These are phyloP conservation scores for Claviceps spartinae DNA, from an alignment of 2,329 filamentous ascomycete genomes.

Conservation along the genomic window DNA sequence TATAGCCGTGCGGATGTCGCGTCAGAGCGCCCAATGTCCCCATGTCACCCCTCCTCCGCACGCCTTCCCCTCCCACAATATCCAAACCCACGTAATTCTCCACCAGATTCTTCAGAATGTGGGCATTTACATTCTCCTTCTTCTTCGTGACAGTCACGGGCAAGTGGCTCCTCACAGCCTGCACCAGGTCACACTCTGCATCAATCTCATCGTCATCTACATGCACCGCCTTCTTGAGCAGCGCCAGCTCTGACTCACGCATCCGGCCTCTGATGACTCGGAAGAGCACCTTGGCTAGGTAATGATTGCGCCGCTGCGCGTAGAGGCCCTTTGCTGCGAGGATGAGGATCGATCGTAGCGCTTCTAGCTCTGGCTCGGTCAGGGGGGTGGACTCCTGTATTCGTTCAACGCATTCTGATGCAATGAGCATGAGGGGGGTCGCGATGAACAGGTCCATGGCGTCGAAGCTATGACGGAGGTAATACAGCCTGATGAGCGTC, in stretches of 20 bases:
- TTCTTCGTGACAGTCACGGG: slow-evolving; percentile 17
- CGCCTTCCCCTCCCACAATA: neutral
- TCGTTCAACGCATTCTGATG: slow-evolving; percentile 12
- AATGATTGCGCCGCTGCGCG: slow-evolving; percentile 9
- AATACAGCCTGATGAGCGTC: slow-evolving; percentile 17
- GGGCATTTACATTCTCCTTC: slow-evolving; percentile 13
- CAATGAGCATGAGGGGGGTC: slow-evolving; percentile 16
- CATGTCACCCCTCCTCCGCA: neutral
- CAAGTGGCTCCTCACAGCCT: slow-evolving; percentile 18
- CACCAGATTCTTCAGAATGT: slow-evolving; percentile 13
- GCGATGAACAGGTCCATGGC: slow-evolving; percentile 18
- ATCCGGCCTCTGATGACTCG: slow-evolving; percentile 21
- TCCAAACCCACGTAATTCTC: slow-evolving; percentile 8
- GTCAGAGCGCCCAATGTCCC: neutral
- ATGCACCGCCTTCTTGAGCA: slow-evolving; percentile 9
- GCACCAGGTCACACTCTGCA: slow-evolving; percentile 8
- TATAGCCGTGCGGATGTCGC: too few relatives aligned
- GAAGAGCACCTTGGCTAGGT: slow-evolving; percentile 20
- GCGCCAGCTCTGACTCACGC: slow-evolving; percentile 13
- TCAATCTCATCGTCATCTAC: slow-evolving; percentile 11
- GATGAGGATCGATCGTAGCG: slow-evolving; percentile 20
- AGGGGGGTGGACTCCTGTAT: slow-evolving; percentile 10
- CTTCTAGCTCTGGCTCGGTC: slow-evolving; percentile 11
- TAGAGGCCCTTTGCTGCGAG: slow-evolving; percentile 19
- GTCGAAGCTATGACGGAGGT: slow-evolving; percentile 20